Evolutionary conservation across 2,329 filamentous ascomycete genomes (phyloP).

Genomic region (Epichloe brachyelytri): DNA sequence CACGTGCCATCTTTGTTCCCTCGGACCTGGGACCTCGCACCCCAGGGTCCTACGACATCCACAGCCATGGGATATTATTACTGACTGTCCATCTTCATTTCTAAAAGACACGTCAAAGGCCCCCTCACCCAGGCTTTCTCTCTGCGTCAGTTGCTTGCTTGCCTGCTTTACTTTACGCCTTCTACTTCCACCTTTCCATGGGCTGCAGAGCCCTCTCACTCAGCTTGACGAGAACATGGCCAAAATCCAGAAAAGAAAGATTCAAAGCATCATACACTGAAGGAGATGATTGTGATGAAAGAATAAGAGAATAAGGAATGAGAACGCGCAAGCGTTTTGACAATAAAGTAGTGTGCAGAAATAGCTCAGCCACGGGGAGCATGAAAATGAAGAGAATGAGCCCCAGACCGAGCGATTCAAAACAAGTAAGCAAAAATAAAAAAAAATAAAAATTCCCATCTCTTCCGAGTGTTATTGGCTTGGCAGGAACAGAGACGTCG

Average conservation of each 20-base stretch:
- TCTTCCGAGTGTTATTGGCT: neutral
- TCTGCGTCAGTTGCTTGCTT: neutral
- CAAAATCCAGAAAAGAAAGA: constrained; percentile 6
- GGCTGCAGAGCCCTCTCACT: neutral
- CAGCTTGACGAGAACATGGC: neutral
- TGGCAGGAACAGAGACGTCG: neutral
- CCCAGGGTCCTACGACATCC: neutral
- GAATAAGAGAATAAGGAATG: constrained; percentile 18
- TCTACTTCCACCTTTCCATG: neutral
- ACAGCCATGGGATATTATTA: neutral
- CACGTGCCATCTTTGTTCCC: neutral
- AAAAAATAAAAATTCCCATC: constrained; percentile 27
- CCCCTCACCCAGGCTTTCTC: neutral
- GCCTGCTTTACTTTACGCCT: neutral
- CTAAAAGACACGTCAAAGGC: neutral
- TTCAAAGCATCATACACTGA: constrained; percentile 19
- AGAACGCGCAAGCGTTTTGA: neutral
- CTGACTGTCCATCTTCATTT: neutral
- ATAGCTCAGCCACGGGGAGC: neutral
- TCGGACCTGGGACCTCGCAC: neutral
- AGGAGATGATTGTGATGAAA: constrained; percentile 8
- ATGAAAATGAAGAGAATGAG: constrained; percentile 6
- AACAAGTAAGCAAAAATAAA: constrained; percentile 7
- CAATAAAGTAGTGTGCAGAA: neutral
- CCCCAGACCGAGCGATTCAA: constrained; percentile 13